A percentile compares a stretch with the other conserved stretches of the same genome.
Conservation (phyloP, 805 yeast genomes). For the Yamadazyma phyllophila region DNA sequence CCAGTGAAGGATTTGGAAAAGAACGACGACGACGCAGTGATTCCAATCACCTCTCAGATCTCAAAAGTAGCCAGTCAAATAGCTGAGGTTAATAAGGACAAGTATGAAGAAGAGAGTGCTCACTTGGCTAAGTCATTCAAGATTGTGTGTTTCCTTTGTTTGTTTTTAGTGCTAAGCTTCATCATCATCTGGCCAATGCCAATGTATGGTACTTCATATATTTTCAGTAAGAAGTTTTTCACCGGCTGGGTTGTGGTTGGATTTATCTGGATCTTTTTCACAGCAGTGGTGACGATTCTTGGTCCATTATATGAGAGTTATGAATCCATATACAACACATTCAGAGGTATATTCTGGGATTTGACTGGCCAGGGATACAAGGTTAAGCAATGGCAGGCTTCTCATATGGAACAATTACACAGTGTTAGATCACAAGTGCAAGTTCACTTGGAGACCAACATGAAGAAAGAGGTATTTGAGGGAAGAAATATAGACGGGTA, state of each 20-base stretch:
- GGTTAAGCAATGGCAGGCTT: slow-evolving; percentile 70
- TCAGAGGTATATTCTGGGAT: slow-evolving; percentile 86
- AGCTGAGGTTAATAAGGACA: slow-evolving; percentile 23
- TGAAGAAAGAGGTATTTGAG: slow-evolving; percentile 20
- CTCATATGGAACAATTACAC: slow-evolving; percentile 72
- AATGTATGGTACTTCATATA: slow-evolving; percentile 78
- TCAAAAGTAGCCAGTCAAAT: slow-evolving; percentile 40
- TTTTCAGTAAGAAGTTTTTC: slow-evolving; percentile 73
- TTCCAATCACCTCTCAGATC: slow-evolving; percentile 38
- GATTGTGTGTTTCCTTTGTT: slow-evolving; percentile 59
- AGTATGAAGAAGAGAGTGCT: slow-evolving; percentile 43
- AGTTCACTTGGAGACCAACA: slow-evolving; percentile 23
- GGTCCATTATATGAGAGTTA: slow-evolving; percentile 78
- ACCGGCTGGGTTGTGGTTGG: slow-evolving; percentile 88
- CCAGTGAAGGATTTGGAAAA: slow-evolving; percentile 17
- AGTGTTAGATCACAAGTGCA: slow-evolving; percentile 65
- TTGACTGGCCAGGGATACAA: slow-evolving; percentile 70
- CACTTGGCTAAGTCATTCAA: slow-evolving; percentile 57
- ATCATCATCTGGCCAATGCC: slow-evolving; percentile 92
- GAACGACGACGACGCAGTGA: slow-evolving; percentile 9
- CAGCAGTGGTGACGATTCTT: slow-evolving; percentile 59
- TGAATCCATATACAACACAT: slow-evolving; percentile 57
- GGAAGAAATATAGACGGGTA: slow-evolving; percentile 20
- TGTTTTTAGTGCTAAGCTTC: slow-evolving; percentile 58
- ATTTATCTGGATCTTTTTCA: slow-evolving; percentile 75